Conservation (phyloP, 306 rosid species). For the Quercus suber region DNA sequence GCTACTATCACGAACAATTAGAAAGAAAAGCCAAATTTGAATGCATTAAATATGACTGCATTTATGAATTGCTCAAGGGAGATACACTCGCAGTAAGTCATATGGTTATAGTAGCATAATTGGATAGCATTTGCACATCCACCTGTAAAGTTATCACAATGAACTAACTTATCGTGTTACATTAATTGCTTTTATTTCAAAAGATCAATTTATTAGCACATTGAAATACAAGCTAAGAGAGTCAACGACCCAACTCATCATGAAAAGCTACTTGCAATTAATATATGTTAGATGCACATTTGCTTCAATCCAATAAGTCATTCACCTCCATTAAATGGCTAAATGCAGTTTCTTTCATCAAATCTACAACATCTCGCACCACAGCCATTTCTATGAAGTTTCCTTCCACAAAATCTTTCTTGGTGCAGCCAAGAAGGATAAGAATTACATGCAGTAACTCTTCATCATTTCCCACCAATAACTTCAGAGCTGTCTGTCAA, state of each 20-base stretch:
- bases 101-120: neutral
- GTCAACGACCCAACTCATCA: neutral
- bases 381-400: slow-evolving; percentile 27
- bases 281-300: slow-evolving; percentile 6
- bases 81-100: neutral
- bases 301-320: slow-evolving; percentile 5
- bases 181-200: neutral
- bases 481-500: slow-evolving; percentile 76
- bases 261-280: neutral
- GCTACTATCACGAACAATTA: neutral
- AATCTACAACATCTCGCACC: slow-evolving; percentile 34
- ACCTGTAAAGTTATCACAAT: neutral
- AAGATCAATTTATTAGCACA: neutral
- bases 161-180: neutral
- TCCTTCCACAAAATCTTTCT: slow-evolving; percentile 46
- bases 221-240: neutral
- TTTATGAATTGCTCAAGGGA: neutral
- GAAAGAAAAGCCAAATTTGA: slow-evolving; percentile 1
- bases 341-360: slow-evolving; percentile 68
- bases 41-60: neutral
- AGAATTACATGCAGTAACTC: slow-evolving; percentile 62
- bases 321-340: slow-evolving; percentile 97
- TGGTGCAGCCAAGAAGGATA: slow-evolving; percentile 65
- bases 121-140: neutral
- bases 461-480: slow-evolving; percentile 64